Conservation (phyloP, 2,329 filamentous ascomycete species). For the Scedosporium dehoogii region DNA sequence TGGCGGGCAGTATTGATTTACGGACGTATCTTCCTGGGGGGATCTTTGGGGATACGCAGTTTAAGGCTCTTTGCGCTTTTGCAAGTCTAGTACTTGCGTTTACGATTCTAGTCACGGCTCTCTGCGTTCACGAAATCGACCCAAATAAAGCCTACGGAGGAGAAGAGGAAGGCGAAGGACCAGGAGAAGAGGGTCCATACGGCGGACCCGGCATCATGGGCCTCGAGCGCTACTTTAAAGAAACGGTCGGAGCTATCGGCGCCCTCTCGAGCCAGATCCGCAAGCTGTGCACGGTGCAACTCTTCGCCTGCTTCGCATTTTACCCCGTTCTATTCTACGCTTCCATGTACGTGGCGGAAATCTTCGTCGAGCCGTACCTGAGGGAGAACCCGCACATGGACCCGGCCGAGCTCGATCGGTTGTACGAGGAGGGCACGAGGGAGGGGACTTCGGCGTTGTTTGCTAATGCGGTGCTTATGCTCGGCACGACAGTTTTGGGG, state of each 20-base stretch:
- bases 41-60: slow-evolving; percentile 70
- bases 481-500: slow-evolving; percentile 70
- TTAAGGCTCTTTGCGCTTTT: slow-evolving; percentile 83
- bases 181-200: background rate
- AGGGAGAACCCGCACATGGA: slow-evolving; percentile 68
- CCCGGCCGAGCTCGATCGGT: slow-evolving; percentile 61
- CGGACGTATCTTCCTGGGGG: slow-evolving; percentile 60
- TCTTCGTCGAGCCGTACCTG: slow-evolving; percentile 80
- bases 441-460: slow-evolving; percentile 84
- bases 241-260: slow-evolving; percentile 66
- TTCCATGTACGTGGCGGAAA: slow-evolving; percentile 85
- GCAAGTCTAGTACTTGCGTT: slow-evolving; percentile 62
- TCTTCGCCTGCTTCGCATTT: slow-evolving; percentile 89
- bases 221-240: slow-evolving; percentile 67
- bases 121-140: slow-evolving; percentile 66
- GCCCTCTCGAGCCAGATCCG: slow-evolving; percentile 73
- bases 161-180: slow-evolving; percentile 49
- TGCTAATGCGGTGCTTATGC: slow-evolving; percentile 77
- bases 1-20: slow-evolving; percentile 76
- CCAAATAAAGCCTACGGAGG: slow-evolving; percentile 42
- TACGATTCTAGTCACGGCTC: slow-evolving; percentile 63
- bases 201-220: slow-evolving; percentile 26
- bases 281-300: slow-evolving; percentile 71
- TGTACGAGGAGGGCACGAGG: slow-evolving; percentile 79
- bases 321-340: slow-evolving; percentile 95